phyloP scores from a whole-genome alignment of 2,329 filamentous ascomycete genomes.

The Pseudogymnoascus sp. region DNA sequence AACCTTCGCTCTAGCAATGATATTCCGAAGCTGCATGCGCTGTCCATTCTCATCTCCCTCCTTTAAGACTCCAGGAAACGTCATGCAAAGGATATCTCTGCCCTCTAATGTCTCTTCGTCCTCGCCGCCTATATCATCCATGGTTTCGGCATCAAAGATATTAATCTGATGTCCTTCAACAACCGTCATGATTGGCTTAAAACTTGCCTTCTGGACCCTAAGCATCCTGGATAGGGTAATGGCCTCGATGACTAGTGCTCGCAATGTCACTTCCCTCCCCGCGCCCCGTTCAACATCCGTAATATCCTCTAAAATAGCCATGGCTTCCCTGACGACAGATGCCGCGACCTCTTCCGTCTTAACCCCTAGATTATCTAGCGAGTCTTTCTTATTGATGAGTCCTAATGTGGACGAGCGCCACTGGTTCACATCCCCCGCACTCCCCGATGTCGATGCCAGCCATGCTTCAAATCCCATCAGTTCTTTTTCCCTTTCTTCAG shows the following conservation, averaged over 20 bases:
- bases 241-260: constrained; percentile 44
- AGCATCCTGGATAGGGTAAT: constrained; percentile 51
- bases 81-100: constrained; percentile 53
- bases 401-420: constrained; percentile 61
- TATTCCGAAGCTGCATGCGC: constrained; percentile 53
- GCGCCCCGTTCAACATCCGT: constrained; percentile 28
- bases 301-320: constrained; percentile 43
- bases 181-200: constrained; percentile 50
- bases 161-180: constrained; percentile 42
- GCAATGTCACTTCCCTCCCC: constrained; percentile 46
- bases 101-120: constrained; percentile 48
- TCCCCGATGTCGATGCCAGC: constrained; percentile 33
- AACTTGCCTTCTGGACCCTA: constrained; percentile 51
- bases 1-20: constrained; percentile 60
- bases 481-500: constrained; percentile 44
- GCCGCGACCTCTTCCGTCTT: constrained; percentile 40
- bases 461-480: constrained; percentile 44
- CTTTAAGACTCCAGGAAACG: constrained; percentile 59
- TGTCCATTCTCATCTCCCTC: constrained; percentile 57
- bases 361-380: constrained; percentile 38
- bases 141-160: constrained; percentile 50
- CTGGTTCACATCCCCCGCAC: constrained; percentile 51
- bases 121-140: constrained; percentile 60
- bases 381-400: constrained; percentile 46
- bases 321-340: constrained; percentile 39